A percentile compares a stretch with the other conserved stretches of the same genome.
These are phyloP conservation scores for Scheffersomyces lignosus DNA, from an alignment of 805 yeast genomes.

Conservation along the genomic window DNA sequence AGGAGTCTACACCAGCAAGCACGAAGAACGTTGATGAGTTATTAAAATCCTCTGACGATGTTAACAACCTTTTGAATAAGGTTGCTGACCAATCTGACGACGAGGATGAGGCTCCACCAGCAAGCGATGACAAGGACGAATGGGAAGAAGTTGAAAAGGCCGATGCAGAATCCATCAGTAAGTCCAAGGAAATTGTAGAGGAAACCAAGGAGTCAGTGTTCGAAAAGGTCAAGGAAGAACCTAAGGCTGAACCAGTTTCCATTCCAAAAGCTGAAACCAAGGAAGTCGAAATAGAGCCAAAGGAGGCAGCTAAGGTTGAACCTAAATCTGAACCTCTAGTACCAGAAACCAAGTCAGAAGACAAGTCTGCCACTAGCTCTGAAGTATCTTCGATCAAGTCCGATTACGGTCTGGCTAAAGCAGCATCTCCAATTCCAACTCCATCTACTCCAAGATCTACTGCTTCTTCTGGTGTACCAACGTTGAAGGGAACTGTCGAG, in stretches of 20 bases:
- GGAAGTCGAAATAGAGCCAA: slow-evolving; percentile 16
- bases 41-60: slow-evolving; percentile 37
- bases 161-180: slow-evolving; percentile 10
- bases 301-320: slow-evolving; percentile 8
- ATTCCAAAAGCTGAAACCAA: slow-evolving; percentile 7
- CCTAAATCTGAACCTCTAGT: slow-evolving; percentile 3
- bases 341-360: slow-evolving; percentile 5
- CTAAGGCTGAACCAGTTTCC: slow-evolving; percentile 5
- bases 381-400: background rate
- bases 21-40: slow-evolving; percentile 35
- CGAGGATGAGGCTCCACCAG: slow-evolving; percentile 26
- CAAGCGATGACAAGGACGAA: slow-evolving; percentile 25
- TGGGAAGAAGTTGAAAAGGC: slow-evolving; percentile 43
- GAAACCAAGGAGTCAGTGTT: slow-evolving; percentile 1
- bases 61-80: slow-evolving; percentile 33
- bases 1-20: slow-evolving; percentile 7
- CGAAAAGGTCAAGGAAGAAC: slow-evolving; percentile 3
- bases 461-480: slow-evolving; percentile 46
- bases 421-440: slow-evolving; percentile 9
- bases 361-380: slow-evolving; percentile 1
- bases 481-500: slow-evolving; percentile 71
- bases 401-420: background rate
- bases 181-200: background rate
- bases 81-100: slow-evolving; percentile 41
- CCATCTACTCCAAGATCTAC: slow-evolving; percentile 22